Base-by-base conservation (phyloP, 164 flowering plant species). In the Cinnamomum micranthum region DNA sequence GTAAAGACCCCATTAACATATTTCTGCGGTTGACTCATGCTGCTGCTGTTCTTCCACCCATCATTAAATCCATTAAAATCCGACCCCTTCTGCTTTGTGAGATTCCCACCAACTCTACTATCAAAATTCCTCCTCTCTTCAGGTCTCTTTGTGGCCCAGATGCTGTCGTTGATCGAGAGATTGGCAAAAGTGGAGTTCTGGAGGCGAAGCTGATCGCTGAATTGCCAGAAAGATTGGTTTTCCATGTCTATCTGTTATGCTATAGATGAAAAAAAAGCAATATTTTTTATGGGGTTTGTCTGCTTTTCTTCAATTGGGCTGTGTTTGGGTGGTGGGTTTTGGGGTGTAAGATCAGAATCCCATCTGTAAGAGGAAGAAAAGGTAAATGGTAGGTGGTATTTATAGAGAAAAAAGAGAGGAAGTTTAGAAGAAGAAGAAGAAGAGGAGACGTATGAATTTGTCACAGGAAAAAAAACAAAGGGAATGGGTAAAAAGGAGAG, bases 161-260 rank as follows among this genome's bases (percentile, higher is more conserved):
- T 92, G 2, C 89, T 86, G 23, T 95, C 97, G 75, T 88, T 93
- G 73, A 89, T 77, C 4, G 96, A 88, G 12, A 92, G 87, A 66
- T 86, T 87, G 2, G 89, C 80, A n/a, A 92, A 74, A 72, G 75
- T 88, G 12, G 88, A 72, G 3, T 79, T 66, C 20, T 91, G 93
- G 6, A 87, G 74, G 11, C 97, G 80, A 11, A 95, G 91, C 76
- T 92, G 91, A 71, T 95, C 99, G 67, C 98, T 91, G 89, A 93
- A 95, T 60, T 91, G 95, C 85, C 85, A 90, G 71, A 95, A 95
- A 5, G 91, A 85, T 20, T 91, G 86, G 76, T 77, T 88, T 79
- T 92, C 95, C 97, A 91, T 88, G 13, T 20, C 60, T 20, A 55
- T 15, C 17, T 55, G 17, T 17, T 55, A 55, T 74, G 50, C 50